These are phyloP conservation scores for Yamadazyma endophytica DNA, from an alignment of 805 yeast genomes.

Conservation along the genomic window DNA sequence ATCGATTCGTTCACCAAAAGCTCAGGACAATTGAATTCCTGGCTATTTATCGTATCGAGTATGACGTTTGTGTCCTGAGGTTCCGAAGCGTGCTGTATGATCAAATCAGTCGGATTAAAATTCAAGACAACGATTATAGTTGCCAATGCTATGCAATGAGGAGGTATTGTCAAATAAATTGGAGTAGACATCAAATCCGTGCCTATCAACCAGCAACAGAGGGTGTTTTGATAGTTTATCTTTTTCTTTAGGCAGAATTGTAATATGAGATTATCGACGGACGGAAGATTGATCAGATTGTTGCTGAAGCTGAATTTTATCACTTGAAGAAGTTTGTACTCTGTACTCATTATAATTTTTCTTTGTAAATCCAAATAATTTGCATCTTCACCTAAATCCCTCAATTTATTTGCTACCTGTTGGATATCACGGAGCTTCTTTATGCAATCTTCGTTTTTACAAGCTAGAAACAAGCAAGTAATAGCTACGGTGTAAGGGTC, in stretches of 20 bases:
- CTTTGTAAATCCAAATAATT: conserved; percentile 48
- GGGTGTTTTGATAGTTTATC: conserved; percentile 26
- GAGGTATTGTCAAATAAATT: conserved; percentile 63
- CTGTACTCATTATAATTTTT: conserved; percentile 54
- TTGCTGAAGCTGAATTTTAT: conserved; percentile 77
- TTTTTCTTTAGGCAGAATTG: conserved; percentile 52
- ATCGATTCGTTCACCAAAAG: conserved; percentile 47
- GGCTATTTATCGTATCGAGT: conserved; percentile 29
- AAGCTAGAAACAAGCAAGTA: conserved; percentile 64
- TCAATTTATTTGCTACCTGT: conserved; percentile 40
- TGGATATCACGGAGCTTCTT: conserved; percentile 68
- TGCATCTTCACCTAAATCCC: conserved; percentile 28
- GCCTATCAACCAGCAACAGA: conserved; percentile 38
- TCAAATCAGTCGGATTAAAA: conserved; percentile 33
- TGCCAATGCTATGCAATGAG: conserved; percentile 72
- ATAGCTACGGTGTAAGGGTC: conserved; percentile 61
- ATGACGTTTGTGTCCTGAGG: conserved; percentile 6
- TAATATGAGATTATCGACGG: conserved; percentile 61
- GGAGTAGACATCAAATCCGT: conserved; percentile 72
- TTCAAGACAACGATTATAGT: conserved; percentile 58
- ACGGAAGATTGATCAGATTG: conserved; percentile 37
- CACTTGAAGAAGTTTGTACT: conserved; percentile 70
- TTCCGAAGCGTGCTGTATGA: conserved; percentile 13
- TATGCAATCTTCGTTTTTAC: conserved; percentile 80
- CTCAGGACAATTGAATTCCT: conserved; percentile 40